Evolutionary conservation across 2,329 filamentous ascomycete species (phyloP).

Genomic region (Pseudogymnoascus sp.): DNA sequence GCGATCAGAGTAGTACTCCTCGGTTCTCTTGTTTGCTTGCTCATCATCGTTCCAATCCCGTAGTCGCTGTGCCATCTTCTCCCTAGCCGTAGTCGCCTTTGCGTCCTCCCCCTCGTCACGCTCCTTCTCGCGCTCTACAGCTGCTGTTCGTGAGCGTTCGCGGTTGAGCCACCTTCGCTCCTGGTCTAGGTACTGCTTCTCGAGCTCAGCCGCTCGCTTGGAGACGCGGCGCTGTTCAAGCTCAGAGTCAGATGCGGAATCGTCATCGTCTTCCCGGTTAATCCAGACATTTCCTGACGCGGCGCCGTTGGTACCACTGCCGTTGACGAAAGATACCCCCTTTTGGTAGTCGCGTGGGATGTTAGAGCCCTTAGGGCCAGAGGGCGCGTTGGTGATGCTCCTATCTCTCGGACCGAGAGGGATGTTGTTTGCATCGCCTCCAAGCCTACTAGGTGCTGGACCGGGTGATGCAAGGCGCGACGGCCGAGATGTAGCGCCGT

Average conservation of each 20-base stretch:
- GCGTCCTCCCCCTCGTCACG: slow-evolving; percentile 70
- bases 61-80: slow-evolving; percentile 64
- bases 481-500: slow-evolving; percentile 50
- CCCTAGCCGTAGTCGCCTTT: slow-evolving; percentile 53
- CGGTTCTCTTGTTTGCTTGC: slow-evolving; percentile 63
- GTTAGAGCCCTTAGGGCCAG: slow-evolving; percentile 57
- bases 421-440: slow-evolving; percentile 62
- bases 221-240: slow-evolving; percentile 64
- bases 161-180: slow-evolving; percentile 87
- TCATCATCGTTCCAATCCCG: slow-evolving; percentile 82
- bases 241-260: slow-evolving; percentile 80
- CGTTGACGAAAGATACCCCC: slow-evolving; percentile 75
- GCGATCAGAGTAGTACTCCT: slow-evolving; percentile 82
- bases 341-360: slow-evolving; percentile 67
- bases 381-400: slow-evolving; percentile 66
- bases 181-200: slow-evolving; percentile 75
- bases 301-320: slow-evolving; percentile 57
- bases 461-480: slow-evolving; percentile 68
- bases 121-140: slow-evolving; percentile 75
- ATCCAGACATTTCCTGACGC: slow-evolving; percentile 38
- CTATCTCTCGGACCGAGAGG: slow-evolving; percentile 65
- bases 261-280: slow-evolving; percentile 74
- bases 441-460: slow-evolving; percentile 42
- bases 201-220: slow-evolving; percentile 66
- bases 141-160: slow-evolving; percentile 74